Evolutionary conservation across 2,329 filamentous ascomycete species (phyloP).

Genomic region (Ophiostoma piceae): DNA sequence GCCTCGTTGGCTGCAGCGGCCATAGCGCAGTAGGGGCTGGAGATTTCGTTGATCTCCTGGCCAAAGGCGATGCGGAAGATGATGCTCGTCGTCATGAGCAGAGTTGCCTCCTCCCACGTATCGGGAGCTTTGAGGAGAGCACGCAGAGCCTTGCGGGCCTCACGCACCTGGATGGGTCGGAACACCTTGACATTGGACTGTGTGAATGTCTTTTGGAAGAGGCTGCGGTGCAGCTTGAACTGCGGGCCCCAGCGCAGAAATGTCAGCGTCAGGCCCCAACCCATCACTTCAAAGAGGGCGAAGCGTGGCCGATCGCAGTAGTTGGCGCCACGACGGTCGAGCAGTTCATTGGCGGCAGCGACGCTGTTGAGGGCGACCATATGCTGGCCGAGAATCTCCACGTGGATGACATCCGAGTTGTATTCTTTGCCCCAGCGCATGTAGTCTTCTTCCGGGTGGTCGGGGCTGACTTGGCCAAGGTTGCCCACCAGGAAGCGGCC

Average conservation of each 20-base stretch:
- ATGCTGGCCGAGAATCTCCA: constrained; percentile 37
- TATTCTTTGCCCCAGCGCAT: constrained; percentile 25
- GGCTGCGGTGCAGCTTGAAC: constrained; percentile 40
- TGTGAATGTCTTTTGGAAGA: constrained; percentile 40
- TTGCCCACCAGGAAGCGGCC: constrained; percentile 65
- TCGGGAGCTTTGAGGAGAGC: constrained; percentile 34
- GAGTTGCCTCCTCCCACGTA: constrained; percentile 36
- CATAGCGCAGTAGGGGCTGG: constrained; percentile 40
- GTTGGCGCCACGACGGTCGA: constrained; percentile 38
- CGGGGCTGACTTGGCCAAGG: constrained; percentile 89
- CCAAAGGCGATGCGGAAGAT: constrained; percentile 43
- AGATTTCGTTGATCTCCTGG: constrained; percentile 35
- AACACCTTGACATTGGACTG: constrained; percentile 24
- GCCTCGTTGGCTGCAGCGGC: constrained; percentile 29
- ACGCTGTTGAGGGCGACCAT: constrained; percentile 38
- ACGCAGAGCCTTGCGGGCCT: constrained; percentile 33
- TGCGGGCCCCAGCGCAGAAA: constrained; percentile 39
- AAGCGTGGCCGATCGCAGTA: constrained; percentile 40
- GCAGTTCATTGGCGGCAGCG: constrained; percentile 37
- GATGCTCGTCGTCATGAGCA: constrained; percentile 39
- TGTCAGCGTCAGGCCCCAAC: constrained; percentile 43
- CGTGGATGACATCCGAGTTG: constrained; percentile 32
- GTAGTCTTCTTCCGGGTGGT: constrained; percentile 61
- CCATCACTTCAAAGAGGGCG: constrained; percentile 38
- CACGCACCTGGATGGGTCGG: constrained; percentile 30